Percentiles rank a stretch among this genome's conserved stretches.
Evolutionary conservation across 331 rosid species (phyloP).

Genomic region (Quercus tomentella): DNA sequence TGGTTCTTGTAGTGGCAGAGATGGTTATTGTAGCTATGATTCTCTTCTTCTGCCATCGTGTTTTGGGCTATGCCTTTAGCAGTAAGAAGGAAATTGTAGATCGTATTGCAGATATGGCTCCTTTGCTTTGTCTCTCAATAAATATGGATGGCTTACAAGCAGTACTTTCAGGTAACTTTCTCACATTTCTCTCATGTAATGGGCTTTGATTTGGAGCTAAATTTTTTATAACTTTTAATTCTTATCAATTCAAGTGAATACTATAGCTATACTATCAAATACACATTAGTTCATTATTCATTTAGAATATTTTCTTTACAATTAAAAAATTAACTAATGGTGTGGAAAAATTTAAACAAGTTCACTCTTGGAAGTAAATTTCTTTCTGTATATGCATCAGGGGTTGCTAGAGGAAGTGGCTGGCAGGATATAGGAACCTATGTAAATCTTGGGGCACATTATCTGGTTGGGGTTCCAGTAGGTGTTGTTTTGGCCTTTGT

Average conservation of each 20-base stretch:
- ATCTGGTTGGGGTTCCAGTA: slow-evolving; percentile 69
- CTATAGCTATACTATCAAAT: no score
- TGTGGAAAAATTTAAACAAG: no score
- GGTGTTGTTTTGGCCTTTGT: slow-evolving; percentile 47
- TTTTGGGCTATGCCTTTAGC: slow-evolving; percentile 60
- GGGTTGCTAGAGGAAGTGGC: slow-evolving; percentile 84
- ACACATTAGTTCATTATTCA: no score
- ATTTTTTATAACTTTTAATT: no score
- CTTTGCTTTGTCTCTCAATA: slow-evolving; percentile 47
- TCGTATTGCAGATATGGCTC: slow-evolving; percentile 54
- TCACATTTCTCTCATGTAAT: not conserved
- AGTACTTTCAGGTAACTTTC: slow-evolving; percentile 42
- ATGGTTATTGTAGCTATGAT: slow-evolving; percentile 28
- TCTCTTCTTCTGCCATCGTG: slow-evolving; percentile 39
- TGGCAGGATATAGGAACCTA: slow-evolving; percentile 72
- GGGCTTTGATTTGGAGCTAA: no score
- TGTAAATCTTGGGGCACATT: slow-evolving; percentile 62
- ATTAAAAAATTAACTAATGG: no score
- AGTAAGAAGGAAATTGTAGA: slow-evolving; percentile 57
- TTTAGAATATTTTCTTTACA: no score
- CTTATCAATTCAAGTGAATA: no score
- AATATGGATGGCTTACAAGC: slow-evolving; percentile 56
- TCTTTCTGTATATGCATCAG: slow-evolving; percentile 14
- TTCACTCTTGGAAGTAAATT: no score
- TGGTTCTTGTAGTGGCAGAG: slow-evolving; percentile 43